These are phyloP conservation scores for Mortierella sp. DNA, from an alignment of 371 early-diverging fungal genomes.

Conservation along the genomic window DNA sequence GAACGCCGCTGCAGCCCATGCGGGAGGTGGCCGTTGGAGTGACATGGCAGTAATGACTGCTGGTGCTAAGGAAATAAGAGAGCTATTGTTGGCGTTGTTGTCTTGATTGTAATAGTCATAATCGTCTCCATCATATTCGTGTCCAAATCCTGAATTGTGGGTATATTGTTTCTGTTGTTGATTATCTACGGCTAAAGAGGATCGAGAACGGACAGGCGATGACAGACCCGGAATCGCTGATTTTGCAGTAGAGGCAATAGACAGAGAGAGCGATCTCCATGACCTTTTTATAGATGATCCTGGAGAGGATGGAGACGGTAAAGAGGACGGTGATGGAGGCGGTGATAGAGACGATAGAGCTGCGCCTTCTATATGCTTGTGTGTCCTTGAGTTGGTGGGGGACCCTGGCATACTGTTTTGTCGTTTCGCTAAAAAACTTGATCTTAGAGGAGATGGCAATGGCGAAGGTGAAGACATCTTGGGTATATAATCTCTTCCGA, in stretches of 20 bases:
- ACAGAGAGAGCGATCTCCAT: conserved; percentile 36
- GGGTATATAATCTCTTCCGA: background rate
- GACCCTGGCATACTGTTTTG: conserved; percentile 15
- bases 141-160: conserved; percentile 17
- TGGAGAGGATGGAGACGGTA: conserved; percentile 7
- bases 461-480: conserved; percentile 3
- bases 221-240: conserved; percentile 24
- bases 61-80: conserved; percentile 11
- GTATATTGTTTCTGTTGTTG: background rate
- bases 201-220: conserved; percentile 7
- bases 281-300: conserved; percentile 27
- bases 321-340: background rate
- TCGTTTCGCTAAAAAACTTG: background rate
- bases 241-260: conserved; percentile 25
- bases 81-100: background rate
- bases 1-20: background rate
- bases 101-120: background rate
- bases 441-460: background rate
- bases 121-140: conserved; percentile 12
- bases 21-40: background rate
- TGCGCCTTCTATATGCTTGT: background rate
- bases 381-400: background rate
- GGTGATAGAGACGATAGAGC: conserved; percentile 1
- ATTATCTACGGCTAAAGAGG: background rate
- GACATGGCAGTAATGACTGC: conserved; percentile 2